Percentiles rank a stretch among this genome's conserved stretches.
Conservation (phyloP, 2,329 filamentous ascomycete species). For the Trichoderma sp. region DNA sequence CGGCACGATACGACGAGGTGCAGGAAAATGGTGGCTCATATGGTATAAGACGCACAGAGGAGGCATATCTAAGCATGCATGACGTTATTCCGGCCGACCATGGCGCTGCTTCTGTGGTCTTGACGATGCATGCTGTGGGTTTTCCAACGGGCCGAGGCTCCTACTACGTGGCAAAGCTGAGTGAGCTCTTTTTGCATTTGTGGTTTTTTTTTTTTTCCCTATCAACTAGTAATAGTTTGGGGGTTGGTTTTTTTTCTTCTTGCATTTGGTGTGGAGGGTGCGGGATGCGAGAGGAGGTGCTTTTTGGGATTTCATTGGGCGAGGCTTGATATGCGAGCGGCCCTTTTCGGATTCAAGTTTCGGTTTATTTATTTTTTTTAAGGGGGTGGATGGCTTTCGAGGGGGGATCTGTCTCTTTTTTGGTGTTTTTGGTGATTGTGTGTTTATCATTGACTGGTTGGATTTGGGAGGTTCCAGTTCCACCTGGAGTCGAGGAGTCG, state of each 20-base stretch:
- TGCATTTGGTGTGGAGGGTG: not conserved
- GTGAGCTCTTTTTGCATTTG: not conserved
- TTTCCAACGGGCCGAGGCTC: not conserved
- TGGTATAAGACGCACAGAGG: not conserved
- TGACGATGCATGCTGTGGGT: constrained; percentile 1
- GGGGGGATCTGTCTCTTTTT: not conserved
- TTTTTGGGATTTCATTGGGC: not conserved
- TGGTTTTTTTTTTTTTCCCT: not conserved
- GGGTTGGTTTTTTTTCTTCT: not conserved
- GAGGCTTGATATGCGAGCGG: not conserved
- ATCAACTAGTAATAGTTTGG: not conserved
- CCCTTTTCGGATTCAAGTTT: not conserved
- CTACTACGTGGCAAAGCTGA: constrained; percentile 14
- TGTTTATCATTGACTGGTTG: constrained; percentile 8
- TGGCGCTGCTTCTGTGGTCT: not conserved
- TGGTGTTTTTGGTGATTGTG: not conserved
- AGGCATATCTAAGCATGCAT: not conserved
- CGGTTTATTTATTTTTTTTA: not conserved
- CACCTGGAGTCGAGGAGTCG: not conserved
- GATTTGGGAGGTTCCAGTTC: not conserved
- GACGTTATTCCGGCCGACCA: not conserved
- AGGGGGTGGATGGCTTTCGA: not conserved
- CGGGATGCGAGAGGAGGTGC: not conserved
- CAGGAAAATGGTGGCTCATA: not conserved
- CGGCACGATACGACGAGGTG: not conserved